These are phyloP conservation scores for Rhynchospora tenuis DNA, from an alignment of 176 grass and related monocot species.

Conservation along the genomic window DNA sequence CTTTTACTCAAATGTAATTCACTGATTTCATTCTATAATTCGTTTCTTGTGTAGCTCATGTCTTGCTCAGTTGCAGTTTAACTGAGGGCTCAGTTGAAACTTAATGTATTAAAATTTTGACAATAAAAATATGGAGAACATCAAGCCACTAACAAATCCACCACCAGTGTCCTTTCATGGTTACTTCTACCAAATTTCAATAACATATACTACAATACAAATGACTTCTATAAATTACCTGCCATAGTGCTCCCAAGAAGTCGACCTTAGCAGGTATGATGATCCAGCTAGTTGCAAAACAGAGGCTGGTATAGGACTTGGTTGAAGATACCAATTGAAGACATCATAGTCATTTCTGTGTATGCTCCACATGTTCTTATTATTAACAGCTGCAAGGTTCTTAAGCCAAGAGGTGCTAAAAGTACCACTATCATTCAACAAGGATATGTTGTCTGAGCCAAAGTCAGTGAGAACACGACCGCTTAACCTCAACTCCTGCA, in stretches of 20 bases:
- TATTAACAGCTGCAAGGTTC: constrained; percentile 41
- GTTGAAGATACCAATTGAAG: constrained; percentile 79
- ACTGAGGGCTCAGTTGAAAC: not conserved
- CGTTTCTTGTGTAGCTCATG: not conserved
- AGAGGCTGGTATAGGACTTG: constrained; percentile 66
- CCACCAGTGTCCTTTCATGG: not conserved
- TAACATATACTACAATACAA: not conserved
- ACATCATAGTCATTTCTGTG: constrained; percentile 67
- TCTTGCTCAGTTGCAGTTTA: not conserved
- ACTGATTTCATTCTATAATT: not conserved
- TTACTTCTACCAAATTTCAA: not conserved
- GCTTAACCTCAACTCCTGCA: constrained; percentile 81
- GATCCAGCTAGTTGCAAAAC: constrained; percentile 89
- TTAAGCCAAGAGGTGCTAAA: constrained; percentile 97
- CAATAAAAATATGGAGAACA: not conserved
- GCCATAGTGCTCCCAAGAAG: constrained; percentile 92
- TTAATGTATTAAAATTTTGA: not conserved
- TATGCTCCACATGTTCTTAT: constrained; percentile 24
- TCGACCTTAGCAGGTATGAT: constrained; percentile 71
- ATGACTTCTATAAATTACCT: constrained; percentile 40
- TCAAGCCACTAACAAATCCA: not conserved
- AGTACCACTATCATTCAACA: constrained; percentile 73
- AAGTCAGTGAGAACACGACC: constrained; percentile 72
- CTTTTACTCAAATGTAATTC: not conserved
- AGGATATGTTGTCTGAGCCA: constrained; percentile 55